phyloP scores from a whole-genome alignment of 140 eudicot species.

The Oenanthe javanica region DNA sequence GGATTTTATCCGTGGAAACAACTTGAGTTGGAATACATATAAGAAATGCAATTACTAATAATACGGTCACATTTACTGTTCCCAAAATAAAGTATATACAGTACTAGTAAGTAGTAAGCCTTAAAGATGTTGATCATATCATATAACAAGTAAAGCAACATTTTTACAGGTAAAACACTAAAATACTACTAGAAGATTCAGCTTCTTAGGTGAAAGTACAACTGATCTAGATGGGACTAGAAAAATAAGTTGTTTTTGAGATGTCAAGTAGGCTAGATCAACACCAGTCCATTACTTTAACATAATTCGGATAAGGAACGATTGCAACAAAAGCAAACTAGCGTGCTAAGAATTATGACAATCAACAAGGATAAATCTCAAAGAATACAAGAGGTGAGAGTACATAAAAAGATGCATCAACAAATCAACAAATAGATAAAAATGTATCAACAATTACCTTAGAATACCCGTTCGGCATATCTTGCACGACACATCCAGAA shows the following conservation, averaged over 20 bases:
- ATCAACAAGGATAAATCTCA: background rate
- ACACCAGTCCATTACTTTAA: background rate
- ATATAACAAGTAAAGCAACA: conserved; percentile 14
- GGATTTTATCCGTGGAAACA: conserved; percentile 18
- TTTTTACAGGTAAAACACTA: conserved; percentile 1
- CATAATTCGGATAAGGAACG: background rate
- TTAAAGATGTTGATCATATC: conserved; percentile 9
- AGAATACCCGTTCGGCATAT: conserved; percentile 61
- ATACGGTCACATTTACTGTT: conserved; percentile 18
- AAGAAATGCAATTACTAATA: conserved; percentile 15
- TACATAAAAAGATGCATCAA: background rate
- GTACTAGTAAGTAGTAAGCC: no score
- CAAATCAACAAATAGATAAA: background rate
- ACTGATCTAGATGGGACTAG: conserved; percentile 1
- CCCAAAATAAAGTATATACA: conserved; percentile 12
- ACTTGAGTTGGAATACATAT: conserved; percentile 12
- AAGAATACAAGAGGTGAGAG: background rate
- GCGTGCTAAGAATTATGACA: background rate
- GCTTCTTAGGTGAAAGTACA: conserved; percentile 8
- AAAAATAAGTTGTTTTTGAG: background rate
- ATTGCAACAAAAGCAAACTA: background rate
- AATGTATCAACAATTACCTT: conserved; percentile 37
- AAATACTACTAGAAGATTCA: conserved; percentile 11
- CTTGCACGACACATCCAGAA: conserved; percentile 77
- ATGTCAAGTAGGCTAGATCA: conserved; percentile 2